Base-by-base conservation (phyloP, 768 basidiomycete genomes). In the Macrocybe gigantea region DNA sequence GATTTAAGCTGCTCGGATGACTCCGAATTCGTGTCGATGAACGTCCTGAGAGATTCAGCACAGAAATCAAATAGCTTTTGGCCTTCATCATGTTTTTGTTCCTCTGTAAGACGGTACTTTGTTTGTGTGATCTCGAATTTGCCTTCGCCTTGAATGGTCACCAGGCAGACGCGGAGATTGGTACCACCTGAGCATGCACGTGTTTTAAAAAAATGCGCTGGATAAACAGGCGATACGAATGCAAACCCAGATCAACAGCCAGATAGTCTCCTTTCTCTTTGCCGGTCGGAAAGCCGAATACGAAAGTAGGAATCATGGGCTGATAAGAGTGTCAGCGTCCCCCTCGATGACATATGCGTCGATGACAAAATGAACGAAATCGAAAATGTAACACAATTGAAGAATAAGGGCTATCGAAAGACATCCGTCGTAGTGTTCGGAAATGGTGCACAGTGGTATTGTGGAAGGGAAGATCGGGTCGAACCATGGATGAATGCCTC, bases 51-150 rank as follows among this genome's bases (percentile, higher is more conserved):
- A 62, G 88, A 96, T 62, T 95, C 86, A 0, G 92, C 96, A 62
- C 95, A 98, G 60, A 99, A 99, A 68, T 99, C 96, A 56, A 99
- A 97, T 44, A 99, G 70, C 50, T 85, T 85, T 62, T 92, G 85
- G 5, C 94, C 96, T n/a, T 97, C 93, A 6, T 89, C 91, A 50
- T 96, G 93, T 66, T 99, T 99, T 65, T 98, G 96, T 60, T 97
- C 96, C 61, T 99, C 96, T 1, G 90, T 83, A 39, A 99, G 79
- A 44, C 94, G 87, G 67, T 97, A 98, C 67, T 99, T 99, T 33
- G 93, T 87, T 63, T 98, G 95, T 0, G 93, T 93, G 56, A 99
- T 87, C 68, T 97, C 93, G 64, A 98, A 99, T 72, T 95, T 94
- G 50, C 96, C 95, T 7, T 83, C 78, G 22, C 96, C 96, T 56